Conservation (phyloP, 805 yeast species). For the Kuraishia hungarica region DNA sequence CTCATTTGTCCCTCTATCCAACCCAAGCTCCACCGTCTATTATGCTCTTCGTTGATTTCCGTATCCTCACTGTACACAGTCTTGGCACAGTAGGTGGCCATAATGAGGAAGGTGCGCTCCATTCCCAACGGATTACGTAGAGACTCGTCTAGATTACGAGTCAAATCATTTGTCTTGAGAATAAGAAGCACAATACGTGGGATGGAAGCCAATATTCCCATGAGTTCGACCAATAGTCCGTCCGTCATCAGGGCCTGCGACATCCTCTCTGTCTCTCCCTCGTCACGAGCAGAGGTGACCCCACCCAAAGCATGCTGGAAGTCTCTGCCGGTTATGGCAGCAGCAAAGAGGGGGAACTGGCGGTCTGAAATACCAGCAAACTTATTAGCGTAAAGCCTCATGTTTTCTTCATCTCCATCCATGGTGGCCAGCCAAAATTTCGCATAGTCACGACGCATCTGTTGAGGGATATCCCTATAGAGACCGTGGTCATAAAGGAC, state of each 20-base stretch:
- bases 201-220: slow-evolving; percentile 68
- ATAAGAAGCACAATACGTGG: slow-evolving; percentile 84
- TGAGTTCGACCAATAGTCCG: slow-evolving; percentile 62
- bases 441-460: slow-evolving; percentile 75
- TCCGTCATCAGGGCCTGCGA: slow-evolving; percentile 51
- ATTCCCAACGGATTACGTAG: slow-evolving; percentile 79
- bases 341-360: slow-evolving; percentile 77
- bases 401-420: slow-evolving; percentile 54
- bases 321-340: slow-evolving; percentile 94
- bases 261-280: slow-evolving; percentile 62
- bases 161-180: slow-evolving; percentile 88
- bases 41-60: slow-evolving; percentile 4
- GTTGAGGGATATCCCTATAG: slow-evolving; percentile 73
- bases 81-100: slow-evolving; percentile 84
- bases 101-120: slow-evolving; percentile 77
- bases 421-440: slow-evolving; percentile 87
- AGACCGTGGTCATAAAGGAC: slow-evolving; percentile 92
- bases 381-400: slow-evolving; percentile 66
- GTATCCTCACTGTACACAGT: slow-evolving; percentile 63
- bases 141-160: slow-evolving; percentile 80
- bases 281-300: slow-evolving; percentile 42
- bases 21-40: slow-evolving; percentile 10
- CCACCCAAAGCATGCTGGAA: slow-evolving; percentile 65
- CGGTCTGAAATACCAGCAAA: slow-evolving; percentile 75
- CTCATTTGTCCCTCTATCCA: slow-evolving; percentile 18